Evolutionary conservation across 345 rosid genomes (phyloP), one percentile per base, ranked within the genome.

Genomic region (Populus davidiana): DNA sequence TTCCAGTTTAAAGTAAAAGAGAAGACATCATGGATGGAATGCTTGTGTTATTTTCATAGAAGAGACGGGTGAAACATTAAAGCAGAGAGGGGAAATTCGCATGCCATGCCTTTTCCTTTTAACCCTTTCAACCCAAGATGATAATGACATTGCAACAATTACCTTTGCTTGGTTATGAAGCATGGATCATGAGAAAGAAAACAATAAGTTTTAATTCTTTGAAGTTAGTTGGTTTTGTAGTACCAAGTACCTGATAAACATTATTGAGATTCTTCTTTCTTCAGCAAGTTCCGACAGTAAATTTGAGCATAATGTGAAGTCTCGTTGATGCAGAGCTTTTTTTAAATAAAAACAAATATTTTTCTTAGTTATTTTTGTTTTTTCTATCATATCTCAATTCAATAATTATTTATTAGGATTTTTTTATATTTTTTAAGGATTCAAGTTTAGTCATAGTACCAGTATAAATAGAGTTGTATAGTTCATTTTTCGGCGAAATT

Each of bases 101-200:
- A 13, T 6, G n/a, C 33, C 33, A 71, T 71, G 61, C 62, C 43
- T 75, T 66, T 11, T 69, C 25, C 18, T n/a, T 63, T 76, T 79
- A 41, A 36, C 50, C 25, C 18, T n/a, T 63, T 76, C 76, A 41
- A 36, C 50, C 81, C 74, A 70, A 54, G 70, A 66, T 27, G 80
- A 68, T 39, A 20, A 17, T 21, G 69, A 82, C 80, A 71, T 31
- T 29, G 50, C 50, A 67, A 33, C 75, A 50, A 38, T 14, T 31
- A 81, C 47, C 44, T 3, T 62, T 68, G 38, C 71, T 72, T 39
- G 25, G 23, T 41, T 21, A 64, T 31, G 14, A 70, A 52, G 39
- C 61, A 73, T 36, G 67, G 67, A 36, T 23, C 21, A 20, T 33
- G 50, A 4, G 36, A 43, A 59, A 66, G 64, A 35, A 54, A 72